Base-by-base conservation (phyloP, 2,329 filamentous ascomycete genomes). In the Anthostomella pinea region DNA sequence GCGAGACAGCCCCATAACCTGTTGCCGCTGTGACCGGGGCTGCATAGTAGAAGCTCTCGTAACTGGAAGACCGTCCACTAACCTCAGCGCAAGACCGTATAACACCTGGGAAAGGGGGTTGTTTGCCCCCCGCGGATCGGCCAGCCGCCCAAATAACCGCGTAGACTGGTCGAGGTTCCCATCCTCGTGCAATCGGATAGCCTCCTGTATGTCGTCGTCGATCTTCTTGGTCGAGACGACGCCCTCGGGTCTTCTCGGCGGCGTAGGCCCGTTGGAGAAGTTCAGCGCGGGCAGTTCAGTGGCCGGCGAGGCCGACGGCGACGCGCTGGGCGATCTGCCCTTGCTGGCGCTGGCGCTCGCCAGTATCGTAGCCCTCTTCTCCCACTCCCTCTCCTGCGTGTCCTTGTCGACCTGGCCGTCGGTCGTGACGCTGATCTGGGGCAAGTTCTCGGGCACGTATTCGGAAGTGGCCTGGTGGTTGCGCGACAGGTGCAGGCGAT, bases 71-170 rank as follows among this genome's bases (percentile, higher is more conserved):
- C 21, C 8, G 11, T 18, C 14, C 33, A 72, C 78, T 66, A 64
- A 90, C 84, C 88, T 78, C 49, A 96, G 66, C 34, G 91, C 90
- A 39, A 98, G 83, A 3, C 93, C 93, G 60, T 95, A 98, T 35
- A 98, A 75, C 22, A 98, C 93, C 67, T 98, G 91, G 55, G 88
- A 93, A 47, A 98, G 73, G 25, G 93, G 87, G 65, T 97, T 95
- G 60, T 96, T 95, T 32, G 83, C 79, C 16, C 87, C 89, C 35
- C 81, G 73, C 0, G 87, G 87, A 59, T 95, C 83, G 35, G 93
- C 93, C 50, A 98, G 71, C 42, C 74, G 72, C 18, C 81, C 85
- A 66, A 98, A 98, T 65, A 97, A 79, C 34, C 71, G 69, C n/a
- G 93, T 96, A 35, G 89, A 93, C 54, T 73, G 67, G 54, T 81